A percentile compares a stretch with the other conserved stretches of the same genome.
Conservation (phyloP, 331 rosid species). For the Pyracantha coccinea region DNA sequence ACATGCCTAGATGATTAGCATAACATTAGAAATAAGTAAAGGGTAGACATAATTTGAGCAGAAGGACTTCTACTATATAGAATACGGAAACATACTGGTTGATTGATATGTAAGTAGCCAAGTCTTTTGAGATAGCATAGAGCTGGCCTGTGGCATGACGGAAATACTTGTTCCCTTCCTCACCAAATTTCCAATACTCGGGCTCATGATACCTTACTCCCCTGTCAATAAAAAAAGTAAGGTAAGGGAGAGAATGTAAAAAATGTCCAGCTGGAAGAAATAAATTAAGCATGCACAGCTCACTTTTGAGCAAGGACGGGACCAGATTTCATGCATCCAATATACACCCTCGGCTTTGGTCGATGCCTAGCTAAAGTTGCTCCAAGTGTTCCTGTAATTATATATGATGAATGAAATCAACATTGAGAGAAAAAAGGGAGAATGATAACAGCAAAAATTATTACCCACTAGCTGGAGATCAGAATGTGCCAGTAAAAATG, state of each 20-base stretch:
- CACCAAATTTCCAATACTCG: slow-evolving; percentile 56
- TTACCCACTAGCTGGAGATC: neutral
- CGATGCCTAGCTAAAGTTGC: slow-evolving; percentile 47
- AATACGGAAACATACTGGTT: slow-evolving; percentile 34
- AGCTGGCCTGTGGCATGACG: slow-evolving; percentile 65
- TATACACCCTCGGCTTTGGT: slow-evolving; percentile 37
- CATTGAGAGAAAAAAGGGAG: neutral
- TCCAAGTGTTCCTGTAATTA: slow-evolving; percentile 42
- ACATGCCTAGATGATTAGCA: slow-evolving; percentile 35
- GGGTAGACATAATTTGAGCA: neutral
- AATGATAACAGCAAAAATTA: neutral
- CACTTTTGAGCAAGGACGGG: slow-evolving; percentile 56
- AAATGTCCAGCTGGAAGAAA: neutral
- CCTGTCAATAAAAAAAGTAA: slow-evolving; percentile 19
- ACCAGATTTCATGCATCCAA: slow-evolving; percentile 65
- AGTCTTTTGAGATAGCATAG: slow-evolving; percentile 45
- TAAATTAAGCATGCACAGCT: neutral
- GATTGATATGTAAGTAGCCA: slow-evolving; percentile 43
- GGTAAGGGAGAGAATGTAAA: neutral
- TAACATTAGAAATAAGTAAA: neutral
- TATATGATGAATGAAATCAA: neutral
- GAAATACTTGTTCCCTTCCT: slow-evolving; percentile 53
- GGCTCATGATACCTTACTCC: slow-evolving; percentile 61
- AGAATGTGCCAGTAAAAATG: neutral
- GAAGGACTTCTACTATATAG: neutral